Evolutionary conservation across 192 early-diverging fungal genomes (phyloP), one percentile per base, ranked within the genome.

Genomic region (Coemansia sp.): DNA sequence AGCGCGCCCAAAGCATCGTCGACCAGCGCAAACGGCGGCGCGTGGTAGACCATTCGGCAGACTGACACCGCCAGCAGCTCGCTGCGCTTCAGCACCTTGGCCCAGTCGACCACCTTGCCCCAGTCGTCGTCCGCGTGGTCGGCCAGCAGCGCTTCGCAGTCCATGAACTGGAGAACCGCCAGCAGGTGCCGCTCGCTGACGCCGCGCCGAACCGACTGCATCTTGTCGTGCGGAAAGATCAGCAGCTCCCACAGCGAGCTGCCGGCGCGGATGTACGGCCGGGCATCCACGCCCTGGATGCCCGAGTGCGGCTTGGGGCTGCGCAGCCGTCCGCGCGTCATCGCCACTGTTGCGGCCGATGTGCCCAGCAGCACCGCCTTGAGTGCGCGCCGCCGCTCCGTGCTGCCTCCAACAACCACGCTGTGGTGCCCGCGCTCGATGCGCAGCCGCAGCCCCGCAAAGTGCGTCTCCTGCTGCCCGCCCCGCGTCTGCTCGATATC

Each of bases 211-310:
- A 71, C 42, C 55, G 74, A 75, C 70, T 67, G 66, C 10, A 67
- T 41, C 53, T 81, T 81, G 70, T 72, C 79, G 64, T 81, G 74
- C 37, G 79, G 79, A 17, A 81, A 81, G 0, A 81, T 68, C 49
- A 81, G 48, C 60, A 69, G 55, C 38, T 81, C 79, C 79, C 79
- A 81, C 46, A 81, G 64, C 38, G 79, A 72, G 70, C 79, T 76
- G 69, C 72, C 72, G 0, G 73, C 44, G 2, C 65, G 58, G 16
- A 81, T 53, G 45, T 81, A 81, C 3, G 70, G 66, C 51, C 51
- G 1, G 51, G 20, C 25, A 12, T 54, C 51, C 8, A 54, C 25
- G 51, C 1, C 8, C 22, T 25, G 51, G 37, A 78, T 55, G 43
- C 62, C 56, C 14, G 45, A 16, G 63, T 72, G 70, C 42, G 67